Base-by-base conservation (phyloP, 1,139 yeast genomes). In the Candida labiduridarum region DNA sequence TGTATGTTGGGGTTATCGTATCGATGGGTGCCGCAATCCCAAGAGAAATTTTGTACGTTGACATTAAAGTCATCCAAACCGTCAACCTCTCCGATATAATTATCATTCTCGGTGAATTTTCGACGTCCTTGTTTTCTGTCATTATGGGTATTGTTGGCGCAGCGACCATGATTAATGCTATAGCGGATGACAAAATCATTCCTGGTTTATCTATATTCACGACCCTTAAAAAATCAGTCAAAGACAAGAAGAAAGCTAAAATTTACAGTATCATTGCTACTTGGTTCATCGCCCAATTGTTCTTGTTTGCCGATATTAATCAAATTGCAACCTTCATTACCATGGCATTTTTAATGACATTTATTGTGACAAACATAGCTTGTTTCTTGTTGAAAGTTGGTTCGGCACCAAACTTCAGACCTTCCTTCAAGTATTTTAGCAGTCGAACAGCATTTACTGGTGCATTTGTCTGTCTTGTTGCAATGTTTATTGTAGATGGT, bases 121-220 rank as follows among this genome's bases (percentile, higher is more conserved):
- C 97, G 0, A 92, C 98, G 0, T 85, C 97, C 0, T 71, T 94
- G 14, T 94, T 94, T 64, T 90, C 97, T 0, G 91, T 94, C 2
- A 87, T 94, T 56, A 95, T 94, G 74, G 99, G 99, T 47, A 80
- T 94, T 48, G 92, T 92, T 9, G 98, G 98, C 8, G 96, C 98
- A 0, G 96, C 97, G 0, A 85, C 89, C 49, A 83, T 92, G 59
- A 71, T 94, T 27, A 91, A 88, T 60, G 99, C 99, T 0, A 89
- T 94, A 55, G 89, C 98, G 0, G 82, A 88, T 58, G 99, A 94
- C 67, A 78, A 79, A 45, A 85, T 94, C 44, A 72, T 94, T 19
- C 98, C 98, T 0, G 94, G 91, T 0, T 68, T 91, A 12, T 66
- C 78, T 0, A 53, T 76, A 0, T 89, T 92, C 61, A 79, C 85